Conservation (phyloP, 1,139 yeast genomes). For the Hanseniaspora sp. region DNA sequence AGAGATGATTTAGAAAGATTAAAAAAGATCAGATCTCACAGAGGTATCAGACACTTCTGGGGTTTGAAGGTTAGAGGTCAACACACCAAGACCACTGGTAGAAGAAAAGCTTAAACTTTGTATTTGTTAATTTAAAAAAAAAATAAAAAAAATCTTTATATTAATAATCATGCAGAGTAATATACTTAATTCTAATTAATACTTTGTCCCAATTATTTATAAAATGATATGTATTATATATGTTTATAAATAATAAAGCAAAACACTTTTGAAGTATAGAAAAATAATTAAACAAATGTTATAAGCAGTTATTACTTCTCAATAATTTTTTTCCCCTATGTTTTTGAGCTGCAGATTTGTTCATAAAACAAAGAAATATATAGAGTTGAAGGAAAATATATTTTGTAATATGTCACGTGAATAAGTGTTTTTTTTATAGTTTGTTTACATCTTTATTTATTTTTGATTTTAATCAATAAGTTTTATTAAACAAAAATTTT, state of each 20-base stretch:
- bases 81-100: constrained; percentile 99
- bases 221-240: constrained; percentile 1
- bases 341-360: no score
- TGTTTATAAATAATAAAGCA: constrained; percentile 12
- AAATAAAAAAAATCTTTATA: neutral
- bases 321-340: no score
- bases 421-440: no score
- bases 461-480: neutral
- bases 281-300: constrained; percentile 3
- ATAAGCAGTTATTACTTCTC: no score
- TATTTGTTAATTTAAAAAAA: constrained; percentile 8
- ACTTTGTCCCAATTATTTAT: neutral
- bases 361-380: no score
- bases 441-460: no score
- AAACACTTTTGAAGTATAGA: constrained; percentile 14
- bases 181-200: neutral
- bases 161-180: neutral
- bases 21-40: constrained; percentile 99
- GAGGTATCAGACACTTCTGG: constrained; percentile 99
- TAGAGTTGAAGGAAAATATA: no score
- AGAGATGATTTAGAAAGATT: constrained; percentile 99
- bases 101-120: constrained; percentile 44
- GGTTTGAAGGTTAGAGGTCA: constrained; percentile 95
- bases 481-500: no score
- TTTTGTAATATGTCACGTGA: no score